Conservation (phyloP, 768 basidiomycete genomes). For the Chalciporus chontae region DNA sequence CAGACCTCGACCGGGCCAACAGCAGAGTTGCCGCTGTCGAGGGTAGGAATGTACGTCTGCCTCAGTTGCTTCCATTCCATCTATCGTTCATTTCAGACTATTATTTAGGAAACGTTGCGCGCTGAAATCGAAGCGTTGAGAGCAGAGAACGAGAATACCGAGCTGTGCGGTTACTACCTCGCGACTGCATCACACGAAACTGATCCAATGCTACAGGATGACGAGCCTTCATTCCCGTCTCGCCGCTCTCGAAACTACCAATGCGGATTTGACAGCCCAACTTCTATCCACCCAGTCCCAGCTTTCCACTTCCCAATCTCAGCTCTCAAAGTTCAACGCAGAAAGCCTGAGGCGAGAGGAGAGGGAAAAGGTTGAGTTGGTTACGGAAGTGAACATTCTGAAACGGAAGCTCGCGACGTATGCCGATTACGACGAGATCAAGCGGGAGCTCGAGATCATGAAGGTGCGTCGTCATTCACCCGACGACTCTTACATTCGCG, state of each 20-base stretch:
- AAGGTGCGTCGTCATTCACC: conserved; percentile 57
- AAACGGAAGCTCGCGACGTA: conserved; percentile 68
- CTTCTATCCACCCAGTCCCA: conserved; percentile 18
- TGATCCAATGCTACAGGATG: conserved; percentile 14
- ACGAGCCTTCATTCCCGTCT: conserved; percentile 64
- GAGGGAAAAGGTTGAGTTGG: conserved; percentile 35
- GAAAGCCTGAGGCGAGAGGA: conserved; percentile 15
- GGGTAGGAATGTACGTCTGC: conserved; percentile 72
- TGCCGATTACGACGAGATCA: conserved; percentile 93
- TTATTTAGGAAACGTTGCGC: conserved; percentile 77
- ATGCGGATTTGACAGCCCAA: conserved; percentile 13
- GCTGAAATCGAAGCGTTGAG: conserved; percentile 92
- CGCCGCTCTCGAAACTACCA: conserved; percentile 64
- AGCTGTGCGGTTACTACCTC: conserved; percentile 46
- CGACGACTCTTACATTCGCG: not conserved
- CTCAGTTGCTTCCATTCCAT: not conserved
- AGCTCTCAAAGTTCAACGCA: conserved; percentile 15
- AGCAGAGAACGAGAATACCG: conserved; percentile 69
- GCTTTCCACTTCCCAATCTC: conserved; percentile 15
- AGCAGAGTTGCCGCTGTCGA: conserved; percentile 90
- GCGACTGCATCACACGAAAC: not conserved
- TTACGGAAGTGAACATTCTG: conserved; percentile 63
- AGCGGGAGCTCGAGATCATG: conserved; percentile 97
- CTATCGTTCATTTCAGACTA: not conserved
- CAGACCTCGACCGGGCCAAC: conserved; percentile 94